Conservation (phyloP, 768 basidiomycete species). For the Amanita molliuscula region DNA sequence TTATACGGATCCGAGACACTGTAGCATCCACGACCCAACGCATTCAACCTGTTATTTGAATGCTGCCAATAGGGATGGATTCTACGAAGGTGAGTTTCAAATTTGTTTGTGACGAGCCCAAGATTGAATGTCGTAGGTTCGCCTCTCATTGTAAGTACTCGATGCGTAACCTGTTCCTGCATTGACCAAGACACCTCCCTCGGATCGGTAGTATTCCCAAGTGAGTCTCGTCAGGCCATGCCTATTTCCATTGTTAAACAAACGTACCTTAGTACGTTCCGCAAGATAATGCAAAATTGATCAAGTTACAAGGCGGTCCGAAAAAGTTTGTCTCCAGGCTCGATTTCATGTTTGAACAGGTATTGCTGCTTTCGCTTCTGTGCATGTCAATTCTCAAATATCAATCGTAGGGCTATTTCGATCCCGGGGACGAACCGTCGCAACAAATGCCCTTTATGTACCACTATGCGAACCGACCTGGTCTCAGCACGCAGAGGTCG, state of each 20-base stretch:
- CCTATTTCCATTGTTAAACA: neutral
- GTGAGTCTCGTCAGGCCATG: constrained; percentile 18
- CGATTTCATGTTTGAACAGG: constrained; percentile 48
- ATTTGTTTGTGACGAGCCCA: neutral
- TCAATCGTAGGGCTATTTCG: constrained; percentile 40
- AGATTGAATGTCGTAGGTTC: constrained; percentile 22
- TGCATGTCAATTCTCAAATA: neutral
- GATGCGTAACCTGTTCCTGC: neutral
- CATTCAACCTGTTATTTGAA: constrained; percentile 52
- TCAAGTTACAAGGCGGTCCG: constrained; percentile 49
- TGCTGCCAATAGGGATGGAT: constrained; percentile 44
- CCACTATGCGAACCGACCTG: constrained; percentile 54
- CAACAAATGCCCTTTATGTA: constrained; percentile 66
- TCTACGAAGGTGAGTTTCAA: constrained; percentile 39
- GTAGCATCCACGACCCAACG: constrained; percentile 50
- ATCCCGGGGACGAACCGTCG: constrained; percentile 53
- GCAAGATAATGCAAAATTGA: constrained; percentile 53
- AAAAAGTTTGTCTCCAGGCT: constrained; percentile 43
- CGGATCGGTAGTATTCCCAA: constrained; percentile 39
- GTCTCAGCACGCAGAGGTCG: constrained; percentile 45
- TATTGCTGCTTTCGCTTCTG: constrained; percentile 10
- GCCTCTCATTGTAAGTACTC: constrained; percentile 40
- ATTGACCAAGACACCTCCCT: neutral
- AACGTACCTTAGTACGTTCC: constrained; percentile 38
- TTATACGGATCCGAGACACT: constrained; percentile 58